Evolutionary conservation across 2,329 filamentous ascomycete genomes (phyloP).

Genomic region (Gaeumannomyces tritici): DNA sequence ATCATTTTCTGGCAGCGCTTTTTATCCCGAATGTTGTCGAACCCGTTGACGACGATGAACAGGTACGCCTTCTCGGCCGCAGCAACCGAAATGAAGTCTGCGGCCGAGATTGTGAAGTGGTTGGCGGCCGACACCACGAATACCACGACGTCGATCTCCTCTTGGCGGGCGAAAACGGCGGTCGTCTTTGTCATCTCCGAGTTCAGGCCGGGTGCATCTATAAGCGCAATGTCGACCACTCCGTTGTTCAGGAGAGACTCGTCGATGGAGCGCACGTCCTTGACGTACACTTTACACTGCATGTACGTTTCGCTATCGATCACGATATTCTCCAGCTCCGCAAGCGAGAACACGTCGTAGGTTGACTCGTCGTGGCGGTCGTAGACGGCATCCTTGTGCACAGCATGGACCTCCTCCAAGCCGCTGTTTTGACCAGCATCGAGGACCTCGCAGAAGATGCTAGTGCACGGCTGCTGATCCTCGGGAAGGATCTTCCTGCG

Average conservation of each 20-base stretch:
- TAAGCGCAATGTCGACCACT: conserved; percentile 93
- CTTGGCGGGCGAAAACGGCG: conserved; percentile 90
- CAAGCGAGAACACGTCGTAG: conserved; percentile 75
- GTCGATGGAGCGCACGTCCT: conserved; percentile 79
- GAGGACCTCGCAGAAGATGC: conserved; percentile 95
- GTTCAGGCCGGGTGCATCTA: conserved; percentile 92
- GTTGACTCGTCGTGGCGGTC: conserved; percentile 88
- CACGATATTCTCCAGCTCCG: conserved; percentile 80
- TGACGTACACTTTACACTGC: conserved; percentile 95
- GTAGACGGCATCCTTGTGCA: conserved; percentile 73
- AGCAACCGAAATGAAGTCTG: conserved; percentile 93
- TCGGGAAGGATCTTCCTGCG: conserved; percentile 88
- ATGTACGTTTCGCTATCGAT: conserved; percentile 80
- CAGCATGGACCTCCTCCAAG: conserved; percentile 89
- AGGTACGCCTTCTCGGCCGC: conserved; percentile 97
- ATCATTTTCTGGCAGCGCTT: conserved; percentile 87
- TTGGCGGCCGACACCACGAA: conserved; percentile 97
- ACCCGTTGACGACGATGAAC: conserved; percentile 97
- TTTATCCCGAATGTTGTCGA: conserved; percentile 88
- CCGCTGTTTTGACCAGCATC: conserved; percentile 86
- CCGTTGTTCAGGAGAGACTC: conserved; percentile 95
- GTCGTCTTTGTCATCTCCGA: conserved; percentile 95
- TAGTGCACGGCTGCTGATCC: conserved; percentile 95
- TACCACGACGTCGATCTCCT: conserved; percentile 97
- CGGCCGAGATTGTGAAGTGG: conserved; percentile 95